These are phyloP conservation scores for Naganishia vishniacii DNA, from an alignment of 768 basidiomycete species.

Conservation along the genomic window DNA sequence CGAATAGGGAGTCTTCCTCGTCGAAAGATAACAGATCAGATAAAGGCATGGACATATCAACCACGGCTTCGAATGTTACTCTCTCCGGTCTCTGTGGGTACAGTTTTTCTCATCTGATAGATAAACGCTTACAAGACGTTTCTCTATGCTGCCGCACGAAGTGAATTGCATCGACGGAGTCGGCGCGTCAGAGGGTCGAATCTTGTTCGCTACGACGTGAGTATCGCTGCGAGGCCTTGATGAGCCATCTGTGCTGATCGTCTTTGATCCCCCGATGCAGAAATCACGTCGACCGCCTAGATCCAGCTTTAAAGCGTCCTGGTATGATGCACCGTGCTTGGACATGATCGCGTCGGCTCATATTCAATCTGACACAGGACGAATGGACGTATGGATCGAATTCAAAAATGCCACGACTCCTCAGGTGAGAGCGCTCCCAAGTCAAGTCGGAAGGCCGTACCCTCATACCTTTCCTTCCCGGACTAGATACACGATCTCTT, in stretches of 20 bases:
- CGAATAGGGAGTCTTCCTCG: constrained; percentile 5
- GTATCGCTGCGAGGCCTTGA: constrained; percentile 42
- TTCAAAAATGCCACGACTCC: constrained; percentile 72
- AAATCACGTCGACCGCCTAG: constrained; percentile 83
- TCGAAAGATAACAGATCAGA: background rate
- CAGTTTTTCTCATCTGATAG: constrained; percentile 23
- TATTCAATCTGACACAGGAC: background rate
- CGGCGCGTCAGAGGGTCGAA: constrained; percentile 76
- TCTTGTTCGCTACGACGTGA: constrained; percentile 70
- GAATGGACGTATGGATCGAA: constrained; percentile 83
- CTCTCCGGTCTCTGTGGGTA: constrained; percentile 43
- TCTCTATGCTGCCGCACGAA: too few species aligned
- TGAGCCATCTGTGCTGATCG: too few species aligned
- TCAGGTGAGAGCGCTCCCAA: constrained; percentile 57
- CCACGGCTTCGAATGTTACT: constrained; percentile 34
- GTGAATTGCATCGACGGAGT: constrained; percentile 81
- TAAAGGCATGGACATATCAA: constrained; percentile 10
- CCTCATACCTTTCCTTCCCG: too few species aligned
- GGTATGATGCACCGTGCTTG: constrained; percentile 54
- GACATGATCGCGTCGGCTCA: background rate
- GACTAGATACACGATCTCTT: constrained; percentile 42
- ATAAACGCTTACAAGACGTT: too few species aligned
- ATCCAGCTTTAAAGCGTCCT: constrained; percentile 83
- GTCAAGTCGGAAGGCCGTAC: too few species aligned
- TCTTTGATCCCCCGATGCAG: constrained; percentile 47